These are phyloP conservation scores for Hemileccinum rubropunctum DNA, from an alignment of 768 basidiomycete species.

Conservation along the genomic window DNA sequence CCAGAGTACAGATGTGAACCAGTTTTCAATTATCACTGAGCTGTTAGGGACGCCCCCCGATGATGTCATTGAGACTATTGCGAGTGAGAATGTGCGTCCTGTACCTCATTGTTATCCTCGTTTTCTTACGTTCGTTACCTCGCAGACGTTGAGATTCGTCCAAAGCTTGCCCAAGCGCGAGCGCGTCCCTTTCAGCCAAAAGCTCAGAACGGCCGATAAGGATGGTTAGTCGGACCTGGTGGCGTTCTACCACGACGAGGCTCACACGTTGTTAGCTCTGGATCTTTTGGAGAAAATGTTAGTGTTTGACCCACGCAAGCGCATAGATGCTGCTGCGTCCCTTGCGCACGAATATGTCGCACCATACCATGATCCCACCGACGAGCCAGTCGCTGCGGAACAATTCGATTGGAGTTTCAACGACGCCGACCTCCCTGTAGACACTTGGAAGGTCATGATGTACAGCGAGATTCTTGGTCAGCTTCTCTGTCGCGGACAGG, in stretches of 20 bases:
- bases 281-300: conserved; percentile 98
- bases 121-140: conserved; percentile 12
- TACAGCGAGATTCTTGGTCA: conserved; percentile 95
- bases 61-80: conserved; percentile 99
- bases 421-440: conserved; percentile 96
- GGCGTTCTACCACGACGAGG: neutral
- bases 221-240: conserved; percentile 53
- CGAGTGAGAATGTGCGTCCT: conserved; percentile 85
- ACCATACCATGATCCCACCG: conserved; percentile 97
- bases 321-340: conserved; percentile 91
- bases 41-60: conserved; percentile 97
- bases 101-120: neutral
- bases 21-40: conserved; percentile 99
- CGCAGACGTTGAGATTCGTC: conserved; percentile 95
- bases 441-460: conserved; percentile 99
- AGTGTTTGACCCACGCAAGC: conserved; percentile 96
- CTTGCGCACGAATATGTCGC: conserved; percentile 91
- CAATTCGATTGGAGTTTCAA: conserved; percentile 99
- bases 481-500: conserved; percentile 22
- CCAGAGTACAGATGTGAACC: conserved; percentile 85
- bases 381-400: conserved; percentile 91
- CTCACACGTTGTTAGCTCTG: conserved; percentile 54
- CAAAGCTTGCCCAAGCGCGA: conserved; percentile 95
- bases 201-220: conserved; percentile 84
- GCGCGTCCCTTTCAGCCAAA: conserved; percentile 92